Percentiles rank a stretch among this genome's conserved stretches.
phyloP scores from a whole-genome alignment of 176 grass and related monocot species.

The Canna indica region DNA sequence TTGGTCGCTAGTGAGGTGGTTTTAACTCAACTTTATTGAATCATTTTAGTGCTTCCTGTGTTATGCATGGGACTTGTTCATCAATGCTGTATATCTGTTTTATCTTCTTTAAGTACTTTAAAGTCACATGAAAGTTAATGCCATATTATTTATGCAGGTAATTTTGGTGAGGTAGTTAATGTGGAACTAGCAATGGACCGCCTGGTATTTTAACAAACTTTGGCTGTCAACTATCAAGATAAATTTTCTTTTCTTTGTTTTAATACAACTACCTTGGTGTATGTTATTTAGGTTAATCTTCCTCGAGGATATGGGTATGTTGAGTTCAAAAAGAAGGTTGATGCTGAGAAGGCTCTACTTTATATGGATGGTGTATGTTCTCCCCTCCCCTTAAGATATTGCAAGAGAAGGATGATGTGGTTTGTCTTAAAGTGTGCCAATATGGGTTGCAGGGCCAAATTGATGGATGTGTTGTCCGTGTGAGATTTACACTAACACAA shows the following conservation, averaged over 20 bases:
- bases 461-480: slow-evolving; percentile 80
- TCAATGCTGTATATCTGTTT: too few species aligned
- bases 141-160: slow-evolving; percentile 46
- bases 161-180: slow-evolving; percentile 80
- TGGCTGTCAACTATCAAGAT: slow-evolving; percentile 9
- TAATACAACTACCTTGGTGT: slow-evolving; percentile 8
- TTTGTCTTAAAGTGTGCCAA: neutral
- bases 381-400: neutral
- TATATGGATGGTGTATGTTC: slow-evolving; percentile 95
- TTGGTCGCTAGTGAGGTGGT: too few species aligned
- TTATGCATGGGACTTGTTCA: too few species aligned
- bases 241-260: neutral
- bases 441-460: slow-evolving; percentile 74
- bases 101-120: too few species aligned
- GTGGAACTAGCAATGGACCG: slow-evolving; percentile 93
- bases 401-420: neutral
- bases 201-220: slow-evolving; percentile 32
- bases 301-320: slow-evolving; percentile 98
- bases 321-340: slow-evolving; percentile 85
- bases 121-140: too few species aligned
- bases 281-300: slow-evolving; percentile 76
- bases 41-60: too few species aligned
- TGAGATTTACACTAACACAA: slow-evolving; percentile 76
- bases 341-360: slow-evolving; percentile 99
- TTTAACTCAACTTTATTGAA: too few species aligned